Evolutionary conservation across 345 rosid species (phyloP).

Genomic region (Populus davidiana): DNA sequence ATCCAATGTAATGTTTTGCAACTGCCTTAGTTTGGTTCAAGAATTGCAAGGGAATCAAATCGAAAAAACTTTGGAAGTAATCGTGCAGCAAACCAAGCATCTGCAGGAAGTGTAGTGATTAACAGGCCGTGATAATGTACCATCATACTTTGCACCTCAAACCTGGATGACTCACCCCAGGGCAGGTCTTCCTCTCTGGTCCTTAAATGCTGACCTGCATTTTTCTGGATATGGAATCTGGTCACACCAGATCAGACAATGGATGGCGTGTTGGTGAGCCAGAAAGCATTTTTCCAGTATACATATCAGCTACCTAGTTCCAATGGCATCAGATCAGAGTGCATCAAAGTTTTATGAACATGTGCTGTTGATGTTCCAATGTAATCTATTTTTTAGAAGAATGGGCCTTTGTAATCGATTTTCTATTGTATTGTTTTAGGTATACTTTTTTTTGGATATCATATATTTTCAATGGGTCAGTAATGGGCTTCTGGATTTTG

Average conservation of each 20-base stretch:
- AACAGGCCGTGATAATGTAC: not conserved
- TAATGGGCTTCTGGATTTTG: not conserved
- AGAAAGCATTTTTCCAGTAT: not conserved
- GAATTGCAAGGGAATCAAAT: conserved; percentile 90
- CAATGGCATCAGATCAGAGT: not conserved
- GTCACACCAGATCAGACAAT: not conserved
- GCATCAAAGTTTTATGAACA: not conserved
- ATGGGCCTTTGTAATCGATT: not conserved
- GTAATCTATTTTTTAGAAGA: not conserved
- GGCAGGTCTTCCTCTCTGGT: not conserved
- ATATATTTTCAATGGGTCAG: not conserved
- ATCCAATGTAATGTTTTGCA: not conserved
- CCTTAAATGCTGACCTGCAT: not conserved
- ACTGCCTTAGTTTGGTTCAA: conserved; percentile 70
- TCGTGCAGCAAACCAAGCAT: conserved; percentile 92
- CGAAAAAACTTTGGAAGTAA: conserved; percentile 85
- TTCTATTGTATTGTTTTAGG: too few species aligned
- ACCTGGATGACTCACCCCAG: not conserved
- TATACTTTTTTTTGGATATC: not conserved
- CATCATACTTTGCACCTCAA: not conserved
- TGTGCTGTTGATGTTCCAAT: too few species aligned
- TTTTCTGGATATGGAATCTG: not conserved
- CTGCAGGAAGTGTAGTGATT: conserved; percentile 65
- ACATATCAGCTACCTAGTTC: not conserved
- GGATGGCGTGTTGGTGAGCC: not conserved